Evolutionary conservation across 768 basidiomycete species (phyloP), one percentile per base, ranked within the genome.

Genomic region (Mycena filopes): DNA sequence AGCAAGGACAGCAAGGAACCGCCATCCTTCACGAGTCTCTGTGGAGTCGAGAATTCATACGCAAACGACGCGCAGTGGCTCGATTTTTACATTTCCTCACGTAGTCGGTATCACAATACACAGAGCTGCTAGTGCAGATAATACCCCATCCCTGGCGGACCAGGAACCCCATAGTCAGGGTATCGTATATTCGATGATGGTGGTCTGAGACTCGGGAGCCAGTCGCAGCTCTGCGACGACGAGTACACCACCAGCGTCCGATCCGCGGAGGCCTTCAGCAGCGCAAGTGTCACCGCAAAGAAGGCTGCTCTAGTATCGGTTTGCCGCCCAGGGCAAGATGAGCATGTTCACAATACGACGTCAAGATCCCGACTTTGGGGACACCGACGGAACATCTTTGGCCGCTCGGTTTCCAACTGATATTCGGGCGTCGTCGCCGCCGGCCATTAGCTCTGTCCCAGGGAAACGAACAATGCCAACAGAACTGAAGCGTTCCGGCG

Each of bases 331-430:
- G 43, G 43, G 9, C 18, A 18, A 20, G 43, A 45, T n/a, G 43
- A 42, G 41, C 9, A n/a, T n/a, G n/a, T n/a, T n/a, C n/a, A n/a
- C 62, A 13, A 61, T 63, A 41, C 23, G 15, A 20, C 65, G 53
- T 2, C 42, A 31, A 41, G 33, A 50, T 36, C 43, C 43, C 42
- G 41, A 21, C 15, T 18, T 7, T n/a, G 16, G 20, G 46, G 18
- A 49, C 61, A 33, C 46, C 3, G 18, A n/a, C n/a, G n/a, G n/a
- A n/a, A n/a, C n/a, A n/a, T n/a, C n/a, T n/a, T n/a, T n/a, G n/a
- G n/a, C n/a, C n/a, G n/a, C n/a, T n/a, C 45, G 18, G 10, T 13
- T 18, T 12, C 33, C 36, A 15, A 2, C 36, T 50, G 40, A 41
- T 10, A 46, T 36, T 10, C 26, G 21, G 21, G 7, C 48, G 16